Percentiles rank a stretch among this genome's conserved stretches.
Evolutionary conservation across 768 basidiomycete genomes (phyloP).

Genomic region (Gloeostereum incarnatum): DNA sequence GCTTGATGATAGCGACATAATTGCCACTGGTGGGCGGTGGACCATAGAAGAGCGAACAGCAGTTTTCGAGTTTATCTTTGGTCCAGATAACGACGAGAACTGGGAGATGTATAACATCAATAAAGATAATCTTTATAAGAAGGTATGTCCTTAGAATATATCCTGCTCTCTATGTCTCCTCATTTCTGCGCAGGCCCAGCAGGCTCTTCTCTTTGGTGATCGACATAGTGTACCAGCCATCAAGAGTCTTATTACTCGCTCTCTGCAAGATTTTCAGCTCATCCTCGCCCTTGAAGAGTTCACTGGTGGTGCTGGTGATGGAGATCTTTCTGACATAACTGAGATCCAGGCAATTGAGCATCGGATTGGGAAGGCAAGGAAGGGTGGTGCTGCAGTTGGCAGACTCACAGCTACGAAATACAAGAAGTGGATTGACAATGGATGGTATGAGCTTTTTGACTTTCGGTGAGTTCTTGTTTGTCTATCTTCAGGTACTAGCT

Average conservation of each 20-base stretch:
- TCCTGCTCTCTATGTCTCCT: neutral
- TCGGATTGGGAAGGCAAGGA: neutral
- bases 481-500: no score
- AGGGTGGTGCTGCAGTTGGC: neutral
- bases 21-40: no score
- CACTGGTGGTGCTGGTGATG: neutral
- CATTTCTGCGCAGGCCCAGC: neutral
- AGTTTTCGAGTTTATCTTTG: neutral
- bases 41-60: neutral
- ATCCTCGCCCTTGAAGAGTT: neutral
- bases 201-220: neutral
- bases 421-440: neutral
- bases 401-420: neutral
- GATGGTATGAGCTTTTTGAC: neutral
- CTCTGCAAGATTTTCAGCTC: neutral
- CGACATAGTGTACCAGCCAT: neutral
- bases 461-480: neutral
- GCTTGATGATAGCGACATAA: no score
- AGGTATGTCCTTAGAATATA: neutral
- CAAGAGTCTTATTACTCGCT: neutral
- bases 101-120: neutral
- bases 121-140: neutral
- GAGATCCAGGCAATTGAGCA: neutral
- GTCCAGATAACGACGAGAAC: neutral
- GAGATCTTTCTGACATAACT: neutral